Evolutionary conservation across 1,284 basidiomycete species (phyloP).

Genomic region (Gymnopus androsaceus): DNA sequence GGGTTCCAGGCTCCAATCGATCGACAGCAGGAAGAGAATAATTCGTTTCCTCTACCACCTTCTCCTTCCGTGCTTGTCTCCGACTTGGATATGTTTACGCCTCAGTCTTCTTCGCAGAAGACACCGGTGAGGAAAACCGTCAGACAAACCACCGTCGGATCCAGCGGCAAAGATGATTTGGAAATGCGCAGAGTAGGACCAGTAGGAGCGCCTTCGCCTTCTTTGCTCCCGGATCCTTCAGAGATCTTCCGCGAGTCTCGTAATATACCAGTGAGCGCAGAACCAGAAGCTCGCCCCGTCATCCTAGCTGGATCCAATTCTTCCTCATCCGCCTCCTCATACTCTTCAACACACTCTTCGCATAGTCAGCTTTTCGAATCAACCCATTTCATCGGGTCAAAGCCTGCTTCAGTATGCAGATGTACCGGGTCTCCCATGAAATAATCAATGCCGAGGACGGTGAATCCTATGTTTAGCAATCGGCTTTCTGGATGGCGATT

Average conservation of each 20-base stretch:
- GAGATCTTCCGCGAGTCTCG: neutral
- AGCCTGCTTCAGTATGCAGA: constrained; percentile 12
- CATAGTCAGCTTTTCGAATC: no score
- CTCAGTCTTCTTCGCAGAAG: neutral
- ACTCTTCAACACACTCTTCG: no score
- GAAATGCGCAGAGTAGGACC: no score
- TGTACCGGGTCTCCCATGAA: constrained; percentile 15
- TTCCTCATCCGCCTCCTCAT: neutral
- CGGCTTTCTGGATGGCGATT: no score
- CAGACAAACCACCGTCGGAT: neutral
- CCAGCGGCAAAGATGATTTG: no score
- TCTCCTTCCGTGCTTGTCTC: no score
- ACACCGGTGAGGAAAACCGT: neutral
- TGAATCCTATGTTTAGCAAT: constrained; percentile 6
- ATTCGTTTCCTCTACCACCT: no score
- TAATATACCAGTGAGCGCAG: no score
- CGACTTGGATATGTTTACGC: no score
- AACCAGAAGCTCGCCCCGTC: neutral
- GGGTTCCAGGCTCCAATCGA: no score
- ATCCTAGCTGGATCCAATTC: no score
- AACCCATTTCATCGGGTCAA: constrained; percentile 14
- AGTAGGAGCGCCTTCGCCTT: neutral
- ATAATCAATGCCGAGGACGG: constrained; percentile 18
- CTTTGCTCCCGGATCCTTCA: neutral
- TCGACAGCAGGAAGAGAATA: no score